Conservation (phyloP, 2,329 filamentous ascomycete species). For the Hymenoscyphus repandus region DNA sequence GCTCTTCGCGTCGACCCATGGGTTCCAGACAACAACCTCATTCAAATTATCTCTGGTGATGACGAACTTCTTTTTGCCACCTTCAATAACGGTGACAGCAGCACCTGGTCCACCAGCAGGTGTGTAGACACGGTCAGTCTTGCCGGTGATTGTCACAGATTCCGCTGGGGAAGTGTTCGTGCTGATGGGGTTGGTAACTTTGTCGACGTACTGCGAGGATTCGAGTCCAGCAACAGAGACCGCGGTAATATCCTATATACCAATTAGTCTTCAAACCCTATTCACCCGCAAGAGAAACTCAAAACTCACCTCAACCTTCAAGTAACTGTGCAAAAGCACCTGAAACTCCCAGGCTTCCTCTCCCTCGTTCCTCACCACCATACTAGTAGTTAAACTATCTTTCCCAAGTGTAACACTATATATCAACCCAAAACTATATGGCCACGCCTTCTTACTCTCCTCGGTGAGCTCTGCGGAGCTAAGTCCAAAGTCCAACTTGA, state of each 20-base stretch:
- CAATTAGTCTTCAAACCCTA: constrained; percentile 10
- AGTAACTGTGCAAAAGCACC: constrained; percentile 85
- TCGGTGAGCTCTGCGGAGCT: constrained; percentile 66
- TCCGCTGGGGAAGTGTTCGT: constrained; percentile 60
- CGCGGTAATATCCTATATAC: constrained; percentile 67
- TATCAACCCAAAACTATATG: constrained; percentile 80
- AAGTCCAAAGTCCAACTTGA: constrained; percentile 95
- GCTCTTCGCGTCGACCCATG: constrained; percentile 74
- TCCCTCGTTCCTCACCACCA: constrained; percentile 88
- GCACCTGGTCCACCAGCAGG: constrained; percentile 56
- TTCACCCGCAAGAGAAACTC: background rate
- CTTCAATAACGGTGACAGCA: constrained; percentile 56
- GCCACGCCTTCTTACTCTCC: constrained; percentile 69
- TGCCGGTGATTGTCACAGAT: constrained; percentile 62
- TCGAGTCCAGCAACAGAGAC: constrained; percentile 72
- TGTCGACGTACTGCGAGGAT: constrained; percentile 74
- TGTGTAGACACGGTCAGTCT: constrained; percentile 86
- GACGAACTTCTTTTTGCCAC: constrained; percentile 60
- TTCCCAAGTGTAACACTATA: constrained; percentile 85
- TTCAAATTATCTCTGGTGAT: constrained; percentile 78
- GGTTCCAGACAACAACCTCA: constrained; percentile 96
- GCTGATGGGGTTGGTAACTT: constrained; percentile 56
- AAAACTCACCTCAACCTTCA: constrained; percentile 65
- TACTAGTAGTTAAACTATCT: constrained; percentile 69
- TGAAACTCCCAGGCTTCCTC: constrained; percentile 81